These are phyloP conservation scores for Acidiella bohemica DNA, from an alignment of 495 filamentous ascomycete species.

Conservation along the genomic window DNA sequence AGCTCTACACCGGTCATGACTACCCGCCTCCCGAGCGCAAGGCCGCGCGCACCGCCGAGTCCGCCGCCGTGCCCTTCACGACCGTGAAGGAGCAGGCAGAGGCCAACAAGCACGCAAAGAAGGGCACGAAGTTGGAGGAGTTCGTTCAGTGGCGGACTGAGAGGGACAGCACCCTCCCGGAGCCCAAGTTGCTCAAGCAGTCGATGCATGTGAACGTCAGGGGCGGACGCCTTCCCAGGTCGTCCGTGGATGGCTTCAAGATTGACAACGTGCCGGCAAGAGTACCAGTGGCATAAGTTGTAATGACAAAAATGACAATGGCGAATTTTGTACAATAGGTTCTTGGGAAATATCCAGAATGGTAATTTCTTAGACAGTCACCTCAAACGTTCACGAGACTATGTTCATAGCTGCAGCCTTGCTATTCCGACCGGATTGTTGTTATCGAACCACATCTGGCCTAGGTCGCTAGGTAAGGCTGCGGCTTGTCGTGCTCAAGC, in stretches of 20 bases:
- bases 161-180: slow-evolving; percentile 36
- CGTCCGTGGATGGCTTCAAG: slow-evolving; percentile 1
- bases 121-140: slow-evolving; percentile 30
- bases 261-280: slow-evolving; percentile 5
- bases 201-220: slow-evolving; percentile 48
- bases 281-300: slow-evolving; percentile 27
- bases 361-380: too few species aligned
- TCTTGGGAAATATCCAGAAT: too few species aligned
- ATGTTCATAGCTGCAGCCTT: too few species aligned
- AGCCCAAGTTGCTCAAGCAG: slow-evolving; percentile 41
- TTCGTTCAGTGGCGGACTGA: slow-evolving; percentile 37
- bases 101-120: slow-evolving; percentile 41
- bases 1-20: slow-evolving; percentile 35
- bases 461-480: too few species aligned
- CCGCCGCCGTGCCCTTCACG: slow-evolving; percentile 30
- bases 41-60: not conserved
- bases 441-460: too few species aligned
- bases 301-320: too few species aligned
- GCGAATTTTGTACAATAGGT: too few species aligned
- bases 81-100: slow-evolving; percentile 38
- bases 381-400: too few species aligned
- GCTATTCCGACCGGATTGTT: too few species aligned
- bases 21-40: slow-evolving; percentile 27
- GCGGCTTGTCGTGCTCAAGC: too few species aligned
- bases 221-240: slow-evolving; percentile 31